Percentiles rank a stretch among this genome's conserved stretches.
phyloP scores from a whole-genome alignment of 1,284 basidiomycete genomes.

The Agroathelia rolfsii region DNA sequence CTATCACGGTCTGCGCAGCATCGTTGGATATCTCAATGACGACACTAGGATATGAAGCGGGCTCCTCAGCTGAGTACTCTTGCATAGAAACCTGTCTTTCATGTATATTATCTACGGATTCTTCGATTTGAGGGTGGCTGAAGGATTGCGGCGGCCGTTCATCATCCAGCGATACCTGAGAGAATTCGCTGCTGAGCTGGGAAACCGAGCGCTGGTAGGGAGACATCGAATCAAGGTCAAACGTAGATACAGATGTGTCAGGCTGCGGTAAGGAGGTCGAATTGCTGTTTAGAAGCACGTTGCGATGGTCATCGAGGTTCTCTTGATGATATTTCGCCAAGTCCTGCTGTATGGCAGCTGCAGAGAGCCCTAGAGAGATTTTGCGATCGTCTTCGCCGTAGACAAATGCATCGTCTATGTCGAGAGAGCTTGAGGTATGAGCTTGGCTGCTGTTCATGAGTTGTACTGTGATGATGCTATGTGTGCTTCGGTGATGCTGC shows the following conservation, averaged over 20 bases:
- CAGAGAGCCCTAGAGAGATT: conserved; percentile 39
- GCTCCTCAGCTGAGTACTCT: no score
- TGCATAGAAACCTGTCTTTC: no score
- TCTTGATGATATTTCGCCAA: conserved; percentile 21
- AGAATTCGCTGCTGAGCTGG: conserved; percentile 30
- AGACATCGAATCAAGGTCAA: conserved; percentile 45
- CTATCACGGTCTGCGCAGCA: no score
- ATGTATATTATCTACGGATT: no score
- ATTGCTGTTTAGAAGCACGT: conserved; percentile 14
- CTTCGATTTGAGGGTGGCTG: conserved; percentile 2
- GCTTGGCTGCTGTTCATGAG: no score
- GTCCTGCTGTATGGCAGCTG: conserved; percentile 48
- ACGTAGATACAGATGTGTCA: conserved; percentile 49
- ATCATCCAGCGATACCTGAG: conserved; percentile 29
- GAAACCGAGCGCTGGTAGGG: no score
- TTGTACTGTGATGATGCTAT: no score
- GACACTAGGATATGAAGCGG: no score
- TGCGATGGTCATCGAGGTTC: not conserved
- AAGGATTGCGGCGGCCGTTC: not conserved
- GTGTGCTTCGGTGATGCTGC: no score
- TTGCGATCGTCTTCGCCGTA: conserved; percentile 40
- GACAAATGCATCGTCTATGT: conserved; percentile 62
- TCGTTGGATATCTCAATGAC: no score
- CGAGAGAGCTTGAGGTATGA: no score
- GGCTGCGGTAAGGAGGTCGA: conserved; percentile 23